Evolutionary conservation across 495 filamentous ascomycete species (phyloP), one percentile per base, ranked within the genome.

Genomic region (Emericellopsis terricola): DNA sequence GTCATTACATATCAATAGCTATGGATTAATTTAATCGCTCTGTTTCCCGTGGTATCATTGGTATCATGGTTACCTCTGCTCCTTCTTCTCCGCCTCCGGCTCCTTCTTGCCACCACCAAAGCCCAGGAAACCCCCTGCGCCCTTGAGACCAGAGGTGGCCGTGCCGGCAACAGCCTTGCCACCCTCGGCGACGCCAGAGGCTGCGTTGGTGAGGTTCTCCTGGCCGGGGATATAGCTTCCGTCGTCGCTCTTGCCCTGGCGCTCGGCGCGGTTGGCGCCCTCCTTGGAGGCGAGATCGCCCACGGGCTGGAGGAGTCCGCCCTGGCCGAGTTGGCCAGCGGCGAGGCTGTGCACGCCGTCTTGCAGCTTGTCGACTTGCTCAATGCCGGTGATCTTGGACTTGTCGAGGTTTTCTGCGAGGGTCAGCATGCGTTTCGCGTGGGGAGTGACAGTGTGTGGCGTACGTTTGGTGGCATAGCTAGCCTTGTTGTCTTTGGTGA

Each of bases 401-500:
- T 75, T 73, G 54, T 64, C 55, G 24, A 81, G 65, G 21, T 62
- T 57, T 31, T 78, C 76, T 80, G 42, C n/a, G 23, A 26, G 6
- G n/a, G n/a, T n/a, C n/a, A n/a, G n/a, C n/a, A n/a, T n/a, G n/a
- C n/a, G n/a, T n/a, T n/a, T n/a, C n/a, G n/a, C n/a, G n/a, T 28
- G 13, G 31, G 14, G 14, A 19, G 19, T 19, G 31, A 19, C 4
- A 9, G 19, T 17, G n/a, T n/a, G n/a, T n/a, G 9, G 17, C 24
- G 16, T 5, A 38, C 34, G 39, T 44, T 19, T 51, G 0, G 72
- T 61, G 1, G 59, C 57, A 43, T 78, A 80, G 41, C 66, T 71
- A 1, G 72, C 60, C 52, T 80, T 78, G 54, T 81, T 82, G 42
- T 82, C 76, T 38, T 68, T 74, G 42, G 69, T 73, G 41, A 81